A percentile compares a stretch with the other conserved stretches of the same genome.
Evolutionary conservation across 768 basidiomycete genomes (phyloP).

Genomic region (Strobilomyces confusus): DNA sequence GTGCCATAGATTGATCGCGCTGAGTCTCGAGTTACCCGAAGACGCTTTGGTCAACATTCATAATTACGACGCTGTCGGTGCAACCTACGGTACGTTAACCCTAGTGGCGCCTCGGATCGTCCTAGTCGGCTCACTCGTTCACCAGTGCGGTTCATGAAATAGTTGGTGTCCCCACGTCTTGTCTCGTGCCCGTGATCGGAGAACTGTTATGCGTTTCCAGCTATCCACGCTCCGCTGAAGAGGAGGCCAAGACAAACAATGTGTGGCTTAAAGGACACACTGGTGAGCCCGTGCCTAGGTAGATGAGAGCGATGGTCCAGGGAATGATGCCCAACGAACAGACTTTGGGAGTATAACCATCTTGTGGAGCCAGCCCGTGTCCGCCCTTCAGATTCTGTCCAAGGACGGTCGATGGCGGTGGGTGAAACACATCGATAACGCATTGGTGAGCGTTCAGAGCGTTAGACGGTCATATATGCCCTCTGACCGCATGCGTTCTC

Average conservation of each 20-base stretch:
- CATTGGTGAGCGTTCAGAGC: conserved; percentile 31
- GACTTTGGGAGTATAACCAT: conserved; percentile 57
- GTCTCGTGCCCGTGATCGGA: not conserved
- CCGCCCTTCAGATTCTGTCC: conserved; percentile 54
- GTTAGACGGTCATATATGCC: not conserved
- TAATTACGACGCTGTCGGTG: conserved; percentile 38
- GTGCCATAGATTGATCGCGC: conserved; percentile 40
- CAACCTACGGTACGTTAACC: conserved; percentile 39
- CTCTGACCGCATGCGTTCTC: not conserved
- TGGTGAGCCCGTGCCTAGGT: conserved; percentile 28
- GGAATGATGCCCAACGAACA: conserved; percentile 6
- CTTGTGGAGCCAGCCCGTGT: too few species aligned
- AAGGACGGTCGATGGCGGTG: conserved; percentile 53
- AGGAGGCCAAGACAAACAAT: conserved; percentile 48
- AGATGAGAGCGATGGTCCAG: too few species aligned
- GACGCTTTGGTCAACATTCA: conserved; percentile 49
- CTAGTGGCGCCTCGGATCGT: not conserved
- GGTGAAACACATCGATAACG: conserved; percentile 56
- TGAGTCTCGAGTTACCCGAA: conserved; percentile 53
- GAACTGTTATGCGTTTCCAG: conserved; percentile 25
- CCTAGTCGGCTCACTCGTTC: not conserved
- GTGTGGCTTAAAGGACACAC: conserved; percentile 63
- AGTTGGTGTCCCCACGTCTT: conserved; percentile 36
- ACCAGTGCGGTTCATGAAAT: conserved; percentile 64
- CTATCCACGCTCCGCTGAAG: conserved; percentile 47